Conservation (phyloP, 2,329 filamentous ascomycete species). For the Periglandula ipomoeae region DNA sequence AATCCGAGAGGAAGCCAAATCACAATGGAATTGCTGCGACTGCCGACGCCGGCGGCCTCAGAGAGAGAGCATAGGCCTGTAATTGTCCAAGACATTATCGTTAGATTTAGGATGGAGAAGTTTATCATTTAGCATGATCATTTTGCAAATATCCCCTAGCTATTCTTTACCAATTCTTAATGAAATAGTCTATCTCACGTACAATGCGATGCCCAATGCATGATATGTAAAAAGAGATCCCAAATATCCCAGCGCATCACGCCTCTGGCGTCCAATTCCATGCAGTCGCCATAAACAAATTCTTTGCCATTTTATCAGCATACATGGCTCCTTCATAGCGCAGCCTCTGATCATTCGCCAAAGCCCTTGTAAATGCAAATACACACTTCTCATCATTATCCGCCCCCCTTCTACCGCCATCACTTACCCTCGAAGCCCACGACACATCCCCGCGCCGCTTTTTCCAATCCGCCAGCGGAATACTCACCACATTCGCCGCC, state of each 20-base stretch:
- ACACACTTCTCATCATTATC: constrained; percentile 11
- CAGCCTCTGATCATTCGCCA: constrained; percentile 41
- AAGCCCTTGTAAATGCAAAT: constrained; percentile 42
- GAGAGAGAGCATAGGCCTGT: too few species aligned
- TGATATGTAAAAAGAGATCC: neutral
- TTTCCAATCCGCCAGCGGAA: constrained; percentile 39
- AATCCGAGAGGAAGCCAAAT: neutral
- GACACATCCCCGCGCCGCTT: constrained; percentile 27
- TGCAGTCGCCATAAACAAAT: constrained; percentile 44
- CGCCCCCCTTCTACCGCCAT: constrained; percentile 7
- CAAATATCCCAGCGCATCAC: constrained; percentile 10
- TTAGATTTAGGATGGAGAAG: too few species aligned
- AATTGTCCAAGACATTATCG: too few species aligned
- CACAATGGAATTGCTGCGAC: neutral
- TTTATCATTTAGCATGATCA: too few species aligned
- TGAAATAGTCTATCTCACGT: too few species aligned
- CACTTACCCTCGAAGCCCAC: constrained; percentile 26
- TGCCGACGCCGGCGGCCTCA: too few species aligned
- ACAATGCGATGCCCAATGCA: neutral
- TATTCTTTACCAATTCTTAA: too few species aligned
- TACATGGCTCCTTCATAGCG: constrained; percentile 39
- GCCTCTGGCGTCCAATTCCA: constrained; percentile 53
- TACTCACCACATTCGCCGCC: constrained; percentile 33
- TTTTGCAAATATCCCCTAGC: too few species aligned
- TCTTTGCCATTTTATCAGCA: constrained; percentile 40